Evolutionary conservation across 164 flowering plant genomes (phyloP).

Genomic region (Sextonia rubra): DNA sequence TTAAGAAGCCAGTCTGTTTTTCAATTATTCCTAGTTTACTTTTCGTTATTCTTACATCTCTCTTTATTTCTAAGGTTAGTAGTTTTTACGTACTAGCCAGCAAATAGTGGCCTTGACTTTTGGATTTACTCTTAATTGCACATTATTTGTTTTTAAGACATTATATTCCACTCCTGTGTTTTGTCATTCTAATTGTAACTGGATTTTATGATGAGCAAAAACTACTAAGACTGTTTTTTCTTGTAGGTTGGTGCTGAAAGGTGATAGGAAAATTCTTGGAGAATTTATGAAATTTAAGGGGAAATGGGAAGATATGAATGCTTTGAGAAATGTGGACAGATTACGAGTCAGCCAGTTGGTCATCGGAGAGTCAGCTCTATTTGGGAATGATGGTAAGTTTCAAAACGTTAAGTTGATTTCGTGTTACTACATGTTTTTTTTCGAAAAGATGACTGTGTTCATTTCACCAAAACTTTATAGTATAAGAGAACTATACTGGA

Average conservation of each 20-base stretch:
- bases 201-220: slow-evolving; percentile 1
- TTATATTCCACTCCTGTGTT: neutral
- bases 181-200: neutral
- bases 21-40: too few relatives aligned
- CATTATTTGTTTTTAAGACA: neutral
- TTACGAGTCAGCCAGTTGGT: slow-evolving; percentile 63
- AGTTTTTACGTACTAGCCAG: neutral
- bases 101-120: neutral
- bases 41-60: neutral
- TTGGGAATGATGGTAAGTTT: slow-evolving; percentile 59
- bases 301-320: slow-evolving; percentile 57
- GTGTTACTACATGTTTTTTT: neutral
- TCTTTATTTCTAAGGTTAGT: neutral
- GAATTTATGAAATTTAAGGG: slow-evolving; percentile 90
- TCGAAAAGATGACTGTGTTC: neutral
- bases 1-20: too few relatives aligned
- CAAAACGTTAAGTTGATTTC: slow-evolving; percentile 3
- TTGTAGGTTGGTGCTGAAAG: slow-evolving; percentile 77
- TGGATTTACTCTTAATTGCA: neutral
- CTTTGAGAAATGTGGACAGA: slow-evolving; percentile 63
- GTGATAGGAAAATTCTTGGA: slow-evolving; percentile 62
- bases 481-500: too few relatives aligned
- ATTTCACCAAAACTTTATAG: too few relatives aligned
- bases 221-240: slow-evolving; percentile 2
- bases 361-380: slow-evolving; percentile 74